Percentiles rank a stretch among this genome's conserved stretches.
Evolutionary conservation across 2,329 filamentous ascomycete species (phyloP).

Genomic region (Colletotrichum noveboracense): DNA sequence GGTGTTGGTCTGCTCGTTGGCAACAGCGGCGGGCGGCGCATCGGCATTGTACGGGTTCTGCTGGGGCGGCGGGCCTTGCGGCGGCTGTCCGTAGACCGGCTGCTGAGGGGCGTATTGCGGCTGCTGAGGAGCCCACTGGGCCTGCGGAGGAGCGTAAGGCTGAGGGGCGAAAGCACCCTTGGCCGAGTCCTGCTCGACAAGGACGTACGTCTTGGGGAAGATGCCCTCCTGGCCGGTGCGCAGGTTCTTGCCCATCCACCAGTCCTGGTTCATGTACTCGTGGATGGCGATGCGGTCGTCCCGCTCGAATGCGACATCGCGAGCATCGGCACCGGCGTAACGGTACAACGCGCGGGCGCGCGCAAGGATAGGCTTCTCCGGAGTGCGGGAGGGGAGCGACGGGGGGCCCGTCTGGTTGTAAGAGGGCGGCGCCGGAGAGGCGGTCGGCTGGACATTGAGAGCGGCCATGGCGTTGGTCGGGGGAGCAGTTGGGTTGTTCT

Average conservation of each 20-base stretch:
- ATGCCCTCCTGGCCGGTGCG: slow-evolving; percentile 87
- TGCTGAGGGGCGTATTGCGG: slow-evolving; percentile 26
- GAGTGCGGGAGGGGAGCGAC: slow-evolving; percentile 43
- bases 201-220: slow-evolving; percentile 91
- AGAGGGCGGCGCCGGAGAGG: slow-evolving; percentile 51
- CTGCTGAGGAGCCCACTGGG: slow-evolving; percentile 26
- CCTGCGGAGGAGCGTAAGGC: slow-evolving; percentile 25
- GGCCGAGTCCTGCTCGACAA: slow-evolving; percentile 68
- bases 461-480: slow-evolving; percentile 47
- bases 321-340: slow-evolving; percentile 79
- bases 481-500: slow-evolving; percentile 29
- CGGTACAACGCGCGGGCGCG: slow-evolving; percentile 83
- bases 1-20: slow-evolving; percentile 54
- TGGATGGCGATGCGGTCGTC: slow-evolving; percentile 82
- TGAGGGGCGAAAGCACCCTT: slow-evolving; percentile 20
- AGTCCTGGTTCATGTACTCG: slow-evolving; percentile 96
- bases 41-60: slow-evolving; percentile 71
- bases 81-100: slow-evolving; percentile 45
- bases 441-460: slow-evolving; percentile 38
- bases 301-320: slow-evolving; percentile 81
- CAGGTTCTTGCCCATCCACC: slow-evolving; percentile 91
- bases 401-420: slow-evolving; percentile 54
- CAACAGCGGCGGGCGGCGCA: slow-evolving; percentile 77
- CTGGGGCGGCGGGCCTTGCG: slow-evolving; percentile 49
- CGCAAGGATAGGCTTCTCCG: slow-evolving; percentile 65